Conservation (phyloP, 192 early-diverging fungal species). For the Blastocladiella britannica region DNA sequence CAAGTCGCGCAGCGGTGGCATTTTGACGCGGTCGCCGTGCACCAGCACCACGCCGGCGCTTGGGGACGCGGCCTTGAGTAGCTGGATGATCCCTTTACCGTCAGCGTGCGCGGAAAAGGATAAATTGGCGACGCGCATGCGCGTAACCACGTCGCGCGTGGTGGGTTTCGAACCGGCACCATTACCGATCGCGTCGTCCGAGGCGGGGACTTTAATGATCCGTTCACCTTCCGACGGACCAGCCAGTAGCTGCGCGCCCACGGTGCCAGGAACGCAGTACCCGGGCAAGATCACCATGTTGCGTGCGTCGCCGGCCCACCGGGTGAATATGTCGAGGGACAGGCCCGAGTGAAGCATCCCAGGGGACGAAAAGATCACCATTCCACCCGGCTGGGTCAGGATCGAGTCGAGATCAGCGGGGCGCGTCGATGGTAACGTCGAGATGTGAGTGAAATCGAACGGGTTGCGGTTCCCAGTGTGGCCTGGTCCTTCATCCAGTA, state of each 20-base stretch:
- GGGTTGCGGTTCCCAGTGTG: slow-evolving; percentile 86
- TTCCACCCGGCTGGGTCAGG: slow-evolving; percentile 59
- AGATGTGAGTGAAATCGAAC: slow-evolving; percentile 93
- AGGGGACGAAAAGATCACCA: slow-evolving; percentile 91
- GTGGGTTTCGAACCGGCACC: slow-evolving; percentile 64
- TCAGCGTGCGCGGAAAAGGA: slow-evolving; percentile 96
- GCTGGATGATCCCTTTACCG: slow-evolving; percentile 89
- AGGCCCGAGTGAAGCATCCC: slow-evolving; percentile 97
- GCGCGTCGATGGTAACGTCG: too few species aligned
- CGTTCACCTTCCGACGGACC: slow-evolving; percentile 13
- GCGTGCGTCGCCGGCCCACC: slow-evolving; percentile 70
- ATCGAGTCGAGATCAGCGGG: slow-evolving; percentile 30
- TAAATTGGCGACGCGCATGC: slow-evolving; percentile 79
- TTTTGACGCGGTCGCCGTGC: slow-evolving; percentile 79
- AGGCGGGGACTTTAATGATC: not conserved
- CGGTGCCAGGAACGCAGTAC: slow-evolving; percentile 89
- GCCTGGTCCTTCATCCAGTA: slow-evolving; percentile 45
- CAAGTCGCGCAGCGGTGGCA: too few species aligned
- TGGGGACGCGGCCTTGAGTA: slow-evolving; percentile 82
- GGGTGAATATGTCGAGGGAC: slow-evolving; percentile 68
- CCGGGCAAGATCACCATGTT: slow-evolving; percentile 98
- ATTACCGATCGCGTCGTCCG: slow-evolving; percentile 58
- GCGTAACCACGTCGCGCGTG: slow-evolving; percentile 40
- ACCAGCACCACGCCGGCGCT: slow-evolving; percentile 77
- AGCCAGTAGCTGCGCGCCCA: slow-evolving; percentile 78